Conservation (phyloP, 805 yeast species). For the Lipomyces kockii region DNA sequence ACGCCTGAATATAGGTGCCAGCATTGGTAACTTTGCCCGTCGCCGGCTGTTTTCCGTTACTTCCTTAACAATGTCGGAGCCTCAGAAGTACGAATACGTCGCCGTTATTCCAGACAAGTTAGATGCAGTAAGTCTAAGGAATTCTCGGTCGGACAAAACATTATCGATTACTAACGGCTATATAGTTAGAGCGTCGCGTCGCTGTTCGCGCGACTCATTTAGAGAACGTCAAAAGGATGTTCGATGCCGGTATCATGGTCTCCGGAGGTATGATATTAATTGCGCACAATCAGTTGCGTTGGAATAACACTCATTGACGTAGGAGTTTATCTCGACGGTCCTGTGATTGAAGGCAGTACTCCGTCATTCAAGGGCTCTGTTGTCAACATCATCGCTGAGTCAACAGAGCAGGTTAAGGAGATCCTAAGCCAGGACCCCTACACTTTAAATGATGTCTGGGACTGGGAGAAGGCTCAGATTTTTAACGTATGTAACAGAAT, state of each 20-base stretch:
- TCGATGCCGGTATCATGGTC: constrained; percentile 47
- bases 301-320: neutral
- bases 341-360: constrained; percentile 18
- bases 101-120: constrained; percentile 75
- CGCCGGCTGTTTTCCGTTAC: constrained; percentile 3
- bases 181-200: constrained; percentile 39
- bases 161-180: neutral
- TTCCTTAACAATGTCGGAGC: constrained; percentile 23
- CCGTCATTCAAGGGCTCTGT: constrained; percentile 69
- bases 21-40: neutral
- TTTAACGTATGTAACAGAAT: constrained; percentile 51
- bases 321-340: constrained; percentile 35
- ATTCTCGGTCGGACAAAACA: neutral
- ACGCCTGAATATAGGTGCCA: neutral
- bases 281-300: too few species aligned
- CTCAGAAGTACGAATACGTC: constrained; percentile 56
- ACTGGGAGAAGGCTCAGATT: constrained; percentile 62
- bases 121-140: constrained; percentile 48
- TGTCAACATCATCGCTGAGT: constrained; percentile 64
- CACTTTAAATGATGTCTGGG: constrained; percentile 75
- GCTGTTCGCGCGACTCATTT: constrained; percentile 52
- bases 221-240: constrained; percentile 42
- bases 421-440: constrained; percentile 67
- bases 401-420: constrained; percentile 67
- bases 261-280: constrained; percentile 42